Percentiles rank a stretch among this genome's conserved stretches.
Conservation (phyloP, 2,329 filamentous ascomycete species). For the Aspergillus viridinutans region DNA sequence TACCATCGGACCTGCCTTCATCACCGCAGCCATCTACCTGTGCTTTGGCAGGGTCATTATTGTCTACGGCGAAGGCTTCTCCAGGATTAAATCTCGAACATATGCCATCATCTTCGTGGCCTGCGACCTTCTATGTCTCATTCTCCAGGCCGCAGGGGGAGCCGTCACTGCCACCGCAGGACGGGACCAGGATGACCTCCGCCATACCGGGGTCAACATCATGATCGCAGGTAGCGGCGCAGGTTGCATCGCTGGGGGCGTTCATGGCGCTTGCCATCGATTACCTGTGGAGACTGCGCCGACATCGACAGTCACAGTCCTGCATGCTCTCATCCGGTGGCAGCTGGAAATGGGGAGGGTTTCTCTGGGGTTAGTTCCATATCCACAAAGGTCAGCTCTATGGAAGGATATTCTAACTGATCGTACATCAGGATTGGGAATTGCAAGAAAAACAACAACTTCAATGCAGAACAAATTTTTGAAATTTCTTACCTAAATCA, state of each 20-base stretch:
- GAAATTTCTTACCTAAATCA: no score
- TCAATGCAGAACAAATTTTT: no score
- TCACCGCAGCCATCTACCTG: conserved; percentile 59
- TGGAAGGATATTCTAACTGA: not conserved
- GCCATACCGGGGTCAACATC: conserved; percentile 52
- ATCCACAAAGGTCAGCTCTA: not conserved
- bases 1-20: conserved; percentile 61
- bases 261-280: conserved; percentile 52
- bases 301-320: not conserved
- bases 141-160: conserved; percentile 55
- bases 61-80: conserved; percentile 29
- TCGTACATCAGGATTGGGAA: conserved; percentile 12
- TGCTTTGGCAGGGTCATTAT: conserved; percentile 46
- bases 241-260: conserved; percentile 54
- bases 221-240: conserved; percentile 63
- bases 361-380: not conserved
- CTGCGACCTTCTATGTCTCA: conserved; percentile 57
- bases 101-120: conserved; percentile 52
- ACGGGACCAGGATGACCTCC: no score
- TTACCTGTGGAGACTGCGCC: conserved; percentile 43
- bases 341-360: not conserved
- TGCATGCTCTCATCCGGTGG: not conserved
- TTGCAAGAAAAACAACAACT: no score
- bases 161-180: no score
- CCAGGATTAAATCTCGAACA: conserved; percentile 28